Evolutionary conservation across 2,329 filamentous ascomycete genomes (phyloP).

Genomic region (Fulvia fulva): DNA sequence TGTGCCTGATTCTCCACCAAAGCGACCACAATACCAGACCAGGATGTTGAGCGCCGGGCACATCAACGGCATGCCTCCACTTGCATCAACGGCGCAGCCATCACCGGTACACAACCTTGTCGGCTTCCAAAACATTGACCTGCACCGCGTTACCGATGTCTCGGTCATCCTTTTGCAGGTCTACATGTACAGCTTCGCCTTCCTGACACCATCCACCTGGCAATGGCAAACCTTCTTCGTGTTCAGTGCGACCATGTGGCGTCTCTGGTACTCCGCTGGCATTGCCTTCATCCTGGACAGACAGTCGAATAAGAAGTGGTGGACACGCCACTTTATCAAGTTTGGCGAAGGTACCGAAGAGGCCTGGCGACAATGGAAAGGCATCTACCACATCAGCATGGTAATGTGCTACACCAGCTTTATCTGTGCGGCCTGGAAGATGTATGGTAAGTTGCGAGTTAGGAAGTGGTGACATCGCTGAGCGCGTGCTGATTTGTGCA

Average conservation of each 20-base stretch:
- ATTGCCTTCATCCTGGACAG: constrained; percentile 78
- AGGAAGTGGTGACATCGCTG: not conserved
- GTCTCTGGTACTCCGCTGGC: constrained; percentile 86
- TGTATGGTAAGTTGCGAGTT: constrained; percentile 57
- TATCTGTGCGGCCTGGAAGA: constrained; percentile 89
- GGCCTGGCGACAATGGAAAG: constrained; percentile 98
- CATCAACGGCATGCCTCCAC: constrained; percentile 33
- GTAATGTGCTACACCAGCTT: constrained; percentile 86
- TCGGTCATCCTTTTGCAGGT: constrained; percentile 71
- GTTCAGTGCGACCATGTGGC: constrained; percentile 74
- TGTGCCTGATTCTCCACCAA: constrained; percentile 35
- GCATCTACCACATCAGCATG: constrained; percentile 88
- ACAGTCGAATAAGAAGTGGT: constrained; percentile 87
- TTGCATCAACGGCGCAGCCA: constrained; percentile 51
- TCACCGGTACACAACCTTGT: constrained; percentile 76
- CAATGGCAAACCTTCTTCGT: constrained; percentile 76
- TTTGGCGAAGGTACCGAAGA: constrained; percentile 86
- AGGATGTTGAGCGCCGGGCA: constrained; percentile 39
- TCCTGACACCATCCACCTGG: constrained; percentile 72
- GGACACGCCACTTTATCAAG: constrained; percentile 97
- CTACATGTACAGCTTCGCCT: constrained; percentile 69
- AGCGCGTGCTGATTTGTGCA: not conserved
- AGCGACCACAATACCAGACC: constrained; percentile 38
- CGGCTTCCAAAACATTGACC: constrained; percentile 77
- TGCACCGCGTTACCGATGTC: constrained; percentile 82